Base-by-base conservation (phyloP, 1,284 basidiomycete genomes). In the Psilocybe mexicana region DNA sequence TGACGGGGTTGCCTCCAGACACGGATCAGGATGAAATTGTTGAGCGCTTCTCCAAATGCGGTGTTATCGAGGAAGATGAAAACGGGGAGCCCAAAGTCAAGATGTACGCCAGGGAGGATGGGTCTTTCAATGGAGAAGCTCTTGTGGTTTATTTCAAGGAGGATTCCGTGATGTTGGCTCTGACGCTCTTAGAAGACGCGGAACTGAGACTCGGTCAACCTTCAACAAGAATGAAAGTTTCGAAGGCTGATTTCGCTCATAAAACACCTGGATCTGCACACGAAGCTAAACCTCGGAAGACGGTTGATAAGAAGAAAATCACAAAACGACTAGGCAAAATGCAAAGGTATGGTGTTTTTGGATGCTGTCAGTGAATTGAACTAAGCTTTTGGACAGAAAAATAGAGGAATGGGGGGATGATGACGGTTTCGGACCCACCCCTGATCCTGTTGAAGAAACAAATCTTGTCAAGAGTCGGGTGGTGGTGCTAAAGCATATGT, bases 101-200 rank as follows among this genome's bases (percentile, higher is more conserved):
- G 78, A 81, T 99, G 77, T 99, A 99, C 73, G 88, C 90, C 55
- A 87, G 86, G 61, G 93, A 93, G 2, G 88, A 93, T 61, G 94
- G 94, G n/a, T 75, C 80, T 35, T 98, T 98, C 74, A 97, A 87
- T 67, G 96, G 97, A 35, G 96, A 99, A 64, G 96, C 96, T 1
- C 76, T 99, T 61, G 88, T 99, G 57, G 94, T 98, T 47, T 99
- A 93, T 73, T 97, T 98, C 80, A 98, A 98, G 72, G 94, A 96
- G 69, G 96, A 96, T 61, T 95, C 92, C 30, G 97, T 99, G 14
- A 77, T 81, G 10, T 79, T 99, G 54, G 96, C 96, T 2, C 75
- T 94, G 55, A 90, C 82, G 61, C 80, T 99, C 61, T 79, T 99
- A 58, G 96, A 98, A 71, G 96, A 98, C 61, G 94, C 93, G 0